A percentile compares a stretch with the other conserved stretches of the same genome.
phyloP scores from a whole-genome alignment of 805 yeast species.

The Blastobotrys parvus region DNA sequence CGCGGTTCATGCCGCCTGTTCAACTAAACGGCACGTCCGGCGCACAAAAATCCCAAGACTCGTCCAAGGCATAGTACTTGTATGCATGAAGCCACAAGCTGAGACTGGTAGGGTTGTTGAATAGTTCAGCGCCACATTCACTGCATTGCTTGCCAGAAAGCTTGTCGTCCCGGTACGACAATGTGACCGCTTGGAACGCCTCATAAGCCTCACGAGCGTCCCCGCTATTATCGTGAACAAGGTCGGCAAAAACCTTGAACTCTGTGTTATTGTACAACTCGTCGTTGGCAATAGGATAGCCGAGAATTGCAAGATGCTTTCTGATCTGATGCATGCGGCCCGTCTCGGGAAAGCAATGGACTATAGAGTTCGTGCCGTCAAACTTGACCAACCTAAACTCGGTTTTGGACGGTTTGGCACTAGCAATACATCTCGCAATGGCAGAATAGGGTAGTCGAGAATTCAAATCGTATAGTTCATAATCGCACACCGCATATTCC shows the following conservation, averaged over 20 bases:
- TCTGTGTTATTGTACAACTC: conserved; percentile 54
- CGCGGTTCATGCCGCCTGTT: too few species aligned
- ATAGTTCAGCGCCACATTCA: conserved; percentile 54
- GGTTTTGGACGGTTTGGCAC: background rate
- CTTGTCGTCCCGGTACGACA: background rate
- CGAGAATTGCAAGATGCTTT: conserved; percentile 78
- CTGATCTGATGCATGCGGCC: conserved; percentile 95
- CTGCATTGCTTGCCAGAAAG: conserved; percentile 42
- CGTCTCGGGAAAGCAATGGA: conserved; percentile 72
- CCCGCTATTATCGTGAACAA: background rate
- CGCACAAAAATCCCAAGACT: background rate
- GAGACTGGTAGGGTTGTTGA: conserved; percentile 73
- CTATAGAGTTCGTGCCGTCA: conserved; percentile 33
- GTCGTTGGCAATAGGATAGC: conserved; percentile 84
- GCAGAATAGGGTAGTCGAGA: conserved; percentile 48
- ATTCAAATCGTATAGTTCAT: conserved; percentile 55
- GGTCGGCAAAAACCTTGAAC: conserved; percentile 22
- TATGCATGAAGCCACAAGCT: conserved; percentile 75
- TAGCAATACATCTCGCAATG: background rate
- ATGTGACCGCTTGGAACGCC: conserved; percentile 27
- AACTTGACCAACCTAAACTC: background rate
- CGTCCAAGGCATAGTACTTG: background rate
- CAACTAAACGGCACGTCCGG: background rate
- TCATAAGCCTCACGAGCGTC: conserved; percentile 34
- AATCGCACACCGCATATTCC: conserved; percentile 36